Evolutionary conservation across 2,329 filamentous ascomycete species (phyloP), one percentile per base, ranked within the genome.

Genomic region (Metarhizium humberi): DNA sequence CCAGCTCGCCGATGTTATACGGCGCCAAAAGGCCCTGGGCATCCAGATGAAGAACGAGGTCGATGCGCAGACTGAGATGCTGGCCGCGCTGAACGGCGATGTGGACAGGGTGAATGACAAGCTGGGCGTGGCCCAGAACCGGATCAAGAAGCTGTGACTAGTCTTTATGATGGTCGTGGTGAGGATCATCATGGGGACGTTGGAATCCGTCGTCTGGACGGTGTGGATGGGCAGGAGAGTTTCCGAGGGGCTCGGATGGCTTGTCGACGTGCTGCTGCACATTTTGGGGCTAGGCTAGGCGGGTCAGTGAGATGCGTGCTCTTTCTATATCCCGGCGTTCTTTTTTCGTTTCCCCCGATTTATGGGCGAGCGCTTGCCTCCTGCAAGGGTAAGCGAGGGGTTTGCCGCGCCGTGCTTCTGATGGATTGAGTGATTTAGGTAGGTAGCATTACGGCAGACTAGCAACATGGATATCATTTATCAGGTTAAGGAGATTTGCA

Each of bases 1-100:
- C 18, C 77, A 82, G 61, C 72, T 94, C 55, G 78, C 81, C 2
- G 82, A 81, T 60, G 85, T 90, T 50, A 85, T 92, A 50, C 75
- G 84, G 50, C 75, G 86, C 56, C 86, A 92, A 73, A 85, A 81
- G 65, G 85, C 91, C 70, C 88, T 92, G 80, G 88, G 88, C 0
- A 74, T 89, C 50, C 79, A 84, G 55, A 92, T 94, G 64, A 80
- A 88, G 59, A 80, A 85, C 51, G 89, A 92, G 73, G 77, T 92
- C 55, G 79, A 84, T 53, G 71, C 81, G 60, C 88, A 92, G 73
- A 87, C 83, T 54, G 78, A 82, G 67, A 81, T 90, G 80, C 74
- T 94, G 34, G 79, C 82, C 13, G 69, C 82, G 60, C 66, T 91
- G 58, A 84, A 86, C 59, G 75, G 83, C 55, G 86, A 91, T 69